Conservation (phyloP, 768 basidiomycete genomes). For the Mycena alexandri region DNA sequence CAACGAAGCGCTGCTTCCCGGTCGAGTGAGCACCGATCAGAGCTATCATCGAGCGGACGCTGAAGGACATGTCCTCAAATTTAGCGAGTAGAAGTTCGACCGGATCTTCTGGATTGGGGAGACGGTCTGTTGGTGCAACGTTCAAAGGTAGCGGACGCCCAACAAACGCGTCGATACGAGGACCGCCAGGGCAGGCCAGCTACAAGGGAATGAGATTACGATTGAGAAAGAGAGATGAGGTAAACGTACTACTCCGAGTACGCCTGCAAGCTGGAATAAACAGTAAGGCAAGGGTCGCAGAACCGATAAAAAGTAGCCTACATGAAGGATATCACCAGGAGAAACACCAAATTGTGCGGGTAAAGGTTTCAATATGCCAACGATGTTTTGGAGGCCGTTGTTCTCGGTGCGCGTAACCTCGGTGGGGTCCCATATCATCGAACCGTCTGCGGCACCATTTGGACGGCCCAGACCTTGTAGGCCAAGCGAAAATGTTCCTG, state of each 20-base stretch:
- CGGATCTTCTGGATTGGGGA: slow-evolving; percentile 26
- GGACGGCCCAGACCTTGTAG: slow-evolving; percentile 10
- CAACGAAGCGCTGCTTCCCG: slow-evolving; percentile 33
- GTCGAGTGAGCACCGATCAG: slow-evolving; percentile 32
- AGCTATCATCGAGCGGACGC: slow-evolving; percentile 26
- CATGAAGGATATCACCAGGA: slow-evolving; percentile 35
- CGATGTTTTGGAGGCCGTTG: slow-evolving; percentile 32
- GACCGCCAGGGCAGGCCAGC: slow-evolving; percentile 38
- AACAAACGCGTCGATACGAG: slow-evolving; percentile 28
- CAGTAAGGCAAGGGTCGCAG: too few species aligned
- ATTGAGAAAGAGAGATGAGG: not conserved
- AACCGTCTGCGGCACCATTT: slow-evolving; percentile 35
- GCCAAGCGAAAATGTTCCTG: slow-evolving; percentile 28
- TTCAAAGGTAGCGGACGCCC: slow-evolving; percentile 27
- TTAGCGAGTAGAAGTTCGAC: slow-evolving; percentile 16
- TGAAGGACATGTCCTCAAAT: slow-evolving; percentile 36
- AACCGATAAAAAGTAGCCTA: too few species aligned
- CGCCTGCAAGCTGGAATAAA: slow-evolving; percentile 28
- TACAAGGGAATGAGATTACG: not conserved
- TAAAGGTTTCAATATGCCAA: slow-evolving; percentile 22
- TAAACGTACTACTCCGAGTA: slow-evolving; percentile 21
- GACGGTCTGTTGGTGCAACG: slow-evolving; percentile 21
- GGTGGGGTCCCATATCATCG: slow-evolving; percentile 21
- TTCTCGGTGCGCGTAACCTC: slow-evolving; percentile 34
- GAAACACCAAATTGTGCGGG: slow-evolving; percentile 35